Evolutionary conservation across 345 rosid genomes (phyloP).

Genomic region (Salix viminalis): DNA sequence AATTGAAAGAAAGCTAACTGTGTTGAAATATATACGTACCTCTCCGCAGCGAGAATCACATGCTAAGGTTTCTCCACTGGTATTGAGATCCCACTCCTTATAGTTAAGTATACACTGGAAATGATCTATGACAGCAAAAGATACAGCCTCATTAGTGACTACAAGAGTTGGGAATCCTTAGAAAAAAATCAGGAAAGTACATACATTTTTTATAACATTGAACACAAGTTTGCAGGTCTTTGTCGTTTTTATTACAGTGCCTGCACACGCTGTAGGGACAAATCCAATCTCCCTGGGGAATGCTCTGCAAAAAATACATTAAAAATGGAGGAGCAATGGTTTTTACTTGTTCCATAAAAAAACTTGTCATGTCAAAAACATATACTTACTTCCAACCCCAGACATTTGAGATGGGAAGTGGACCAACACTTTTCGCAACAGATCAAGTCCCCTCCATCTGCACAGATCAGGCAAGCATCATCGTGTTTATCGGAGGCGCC

Average conservation of each 20-base stretch:
- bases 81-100: background rate
- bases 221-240: background rate
- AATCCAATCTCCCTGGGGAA: slow-evolving; percentile 24
- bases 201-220: slow-evolving; percentile 25
- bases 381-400: slow-evolving; percentile 19
- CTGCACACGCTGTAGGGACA: slow-evolving; percentile 27
- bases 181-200: background rate
- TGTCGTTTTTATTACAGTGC: background rate
- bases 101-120: background rate
- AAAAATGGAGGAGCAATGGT: background rate
- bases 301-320: background rate
- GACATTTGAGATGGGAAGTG: slow-evolving; percentile 20
- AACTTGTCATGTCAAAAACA: background rate
- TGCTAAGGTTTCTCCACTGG: background rate
- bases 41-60: slow-evolving; percentile 17
- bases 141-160: background rate
- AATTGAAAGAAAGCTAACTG: too few species aligned
- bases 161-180: background rate
- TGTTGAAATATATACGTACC: slow-evolving; percentile 14
- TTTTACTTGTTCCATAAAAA: background rate
- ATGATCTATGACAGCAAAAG: slow-evolving; percentile 13
- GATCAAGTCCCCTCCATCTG: slow-evolving; percentile 30
- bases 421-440: slow-evolving; percentile 33
- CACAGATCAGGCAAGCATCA: slow-evolving; percentile 29
- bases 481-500: slow-evolving; percentile 9